Base-by-base conservation (phyloP, 371 early-diverging fungal species). In the Funneliformis caledonium region DNA sequence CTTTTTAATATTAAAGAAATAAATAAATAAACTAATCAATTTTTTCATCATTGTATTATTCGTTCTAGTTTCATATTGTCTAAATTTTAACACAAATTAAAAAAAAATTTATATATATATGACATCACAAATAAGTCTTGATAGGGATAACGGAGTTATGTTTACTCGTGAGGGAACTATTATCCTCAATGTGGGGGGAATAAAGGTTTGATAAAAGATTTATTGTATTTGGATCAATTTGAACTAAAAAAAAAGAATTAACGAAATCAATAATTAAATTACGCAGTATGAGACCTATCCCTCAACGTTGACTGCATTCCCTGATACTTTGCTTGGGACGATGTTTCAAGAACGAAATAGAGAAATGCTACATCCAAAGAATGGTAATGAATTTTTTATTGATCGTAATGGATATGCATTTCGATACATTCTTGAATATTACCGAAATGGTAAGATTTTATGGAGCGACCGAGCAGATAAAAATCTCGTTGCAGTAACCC, bases 331-430 rank as follows among this genome's bases (percentile, higher is more conserved):
- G 12, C 70, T 70, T 47, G 70, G 70, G 0, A 42, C 22, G 31
- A 37, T 70, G 43, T 45, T 70, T 70, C 70, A 70, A 70, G 48
- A 70, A 37, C 31, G 43, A 45, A 47, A 42, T 47, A 47, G 42
- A 45, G 37, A 70, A 70, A n/a, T 70, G 22, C n/a, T 47, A 11
- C 37, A 70, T 1, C 22, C 70, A 70, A 70, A n/a, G 9, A 42
- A 70, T 19, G 48, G 70, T 22, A 70, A 70, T 47, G 70, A 70
- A 70, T 70, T 42, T 70, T 70, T 70, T 47, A 70, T 70, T 47
- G 70, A 70, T 70, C n/a, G 70, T 16, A 47, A 70, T 70, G 70
- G 70, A 19, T 47, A 70, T 70, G 70, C 70, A 47, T 70, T 70
- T 47, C 70, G 70, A 42, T 70, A 70, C 19, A 70, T 70, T 47